Conservation (phyloP, 179 eudicot genomes). For the Silene noctiflora region DNA sequence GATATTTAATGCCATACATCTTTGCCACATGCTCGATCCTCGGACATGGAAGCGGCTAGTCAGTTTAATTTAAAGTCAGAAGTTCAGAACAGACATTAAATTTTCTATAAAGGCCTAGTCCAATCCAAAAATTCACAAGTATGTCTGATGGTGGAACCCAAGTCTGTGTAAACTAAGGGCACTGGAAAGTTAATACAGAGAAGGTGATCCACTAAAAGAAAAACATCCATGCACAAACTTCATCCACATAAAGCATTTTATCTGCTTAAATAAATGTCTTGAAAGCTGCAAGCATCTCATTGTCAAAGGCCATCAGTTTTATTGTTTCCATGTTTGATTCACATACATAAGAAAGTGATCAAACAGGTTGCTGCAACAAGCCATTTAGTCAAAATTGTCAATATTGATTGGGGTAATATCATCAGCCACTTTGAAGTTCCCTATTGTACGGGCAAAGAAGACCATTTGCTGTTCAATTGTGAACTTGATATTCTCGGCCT, state of each 20-base stretch:
- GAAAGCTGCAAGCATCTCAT: neutral
- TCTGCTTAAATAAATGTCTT: constrained; percentile 1
- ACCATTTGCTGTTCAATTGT: constrained; percentile 90
- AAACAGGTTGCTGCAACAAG: constrained; percentile 7
- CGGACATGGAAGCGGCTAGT: neutral
- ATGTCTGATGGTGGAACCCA: neutral
- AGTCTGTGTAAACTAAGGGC: neutral
- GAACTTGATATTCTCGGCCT: constrained; percentile 95
- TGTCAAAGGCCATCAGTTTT: neutral
- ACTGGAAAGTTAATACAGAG: neutral
- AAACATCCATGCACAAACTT: neutral
- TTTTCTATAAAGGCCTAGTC: neutral
- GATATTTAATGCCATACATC: neutral
- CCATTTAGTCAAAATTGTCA: constrained; percentile 68
- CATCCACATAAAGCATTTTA: neutral
- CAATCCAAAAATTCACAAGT: neutral
- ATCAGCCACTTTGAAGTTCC: constrained; percentile 74
- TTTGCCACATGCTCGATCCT: neutral
- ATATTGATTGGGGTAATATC: constrained; percentile 69
- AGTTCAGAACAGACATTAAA: neutral
- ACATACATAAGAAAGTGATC: neutral
- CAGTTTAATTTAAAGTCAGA: neutral
- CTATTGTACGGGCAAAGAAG: constrained; percentile 86
- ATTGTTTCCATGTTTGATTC: neutral
- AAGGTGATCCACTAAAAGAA: neutral